Conservation (phyloP, 495 filamentous ascomycete species). For the Xylaria cubensis region DNA sequence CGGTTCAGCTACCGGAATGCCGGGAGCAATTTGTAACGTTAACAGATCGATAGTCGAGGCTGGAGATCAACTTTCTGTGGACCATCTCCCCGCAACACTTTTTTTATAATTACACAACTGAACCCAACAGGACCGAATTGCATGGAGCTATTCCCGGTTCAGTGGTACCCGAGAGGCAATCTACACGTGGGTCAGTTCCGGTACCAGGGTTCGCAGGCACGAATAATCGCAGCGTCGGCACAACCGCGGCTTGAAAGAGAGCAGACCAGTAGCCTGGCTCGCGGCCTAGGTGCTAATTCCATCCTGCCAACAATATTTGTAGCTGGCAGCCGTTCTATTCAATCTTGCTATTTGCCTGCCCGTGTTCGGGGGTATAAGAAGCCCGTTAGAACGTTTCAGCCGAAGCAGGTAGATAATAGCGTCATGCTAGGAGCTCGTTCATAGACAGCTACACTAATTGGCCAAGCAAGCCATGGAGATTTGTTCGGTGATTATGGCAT, state of each 20-base stretch:
- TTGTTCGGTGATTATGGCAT: background rate
- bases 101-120: background rate
- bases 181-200: background rate
- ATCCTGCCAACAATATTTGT: background rate
- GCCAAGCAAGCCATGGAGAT: background rate
- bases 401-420: background rate
- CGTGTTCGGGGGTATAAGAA: background rate
- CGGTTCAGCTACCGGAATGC: background rate
- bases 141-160: conserved; percentile 10
- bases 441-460: background rate
- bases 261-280: background rate
- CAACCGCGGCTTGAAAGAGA: background rate
- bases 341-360: background rate
- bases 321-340: background rate
- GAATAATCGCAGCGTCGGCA: conserved; percentile 3
- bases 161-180: background rate
- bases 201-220: conserved; percentile 8
- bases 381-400: background rate
- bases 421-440: background rate
- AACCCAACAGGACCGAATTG: conserved; percentile 8
- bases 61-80: background rate
- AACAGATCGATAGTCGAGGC: conserved; percentile 2
- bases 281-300: background rate
- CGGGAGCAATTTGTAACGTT: conserved; percentile 4
- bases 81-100: conserved; percentile 1